Conservation (phyloP, 208 protist genomes). For the Trypanosoma rangeli region DNA sequence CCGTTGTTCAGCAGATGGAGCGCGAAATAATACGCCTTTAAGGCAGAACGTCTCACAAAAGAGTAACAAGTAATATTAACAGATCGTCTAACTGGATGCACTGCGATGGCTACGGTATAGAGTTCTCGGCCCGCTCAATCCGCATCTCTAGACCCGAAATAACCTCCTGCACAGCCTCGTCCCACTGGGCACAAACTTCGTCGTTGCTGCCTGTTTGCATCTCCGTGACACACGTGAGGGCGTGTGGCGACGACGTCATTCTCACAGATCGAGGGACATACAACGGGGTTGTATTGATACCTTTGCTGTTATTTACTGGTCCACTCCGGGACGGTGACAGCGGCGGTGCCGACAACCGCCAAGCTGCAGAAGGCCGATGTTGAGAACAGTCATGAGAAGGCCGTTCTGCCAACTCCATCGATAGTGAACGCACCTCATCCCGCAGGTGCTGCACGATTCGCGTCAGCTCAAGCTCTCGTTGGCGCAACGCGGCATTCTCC, state of each 20-base stretch:
- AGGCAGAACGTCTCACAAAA: neutral
- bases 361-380: neutral
- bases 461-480: slow-evolving; percentile 31
- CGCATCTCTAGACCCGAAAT: slow-evolving; percentile 11
- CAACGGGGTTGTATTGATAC: neutral
- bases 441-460: slow-evolving; percentile 20
- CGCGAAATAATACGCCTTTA: neutral
- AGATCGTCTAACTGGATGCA: neutral
- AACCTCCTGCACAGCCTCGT: slow-evolving; percentile 9
- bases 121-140: slow-evolving; percentile 1
- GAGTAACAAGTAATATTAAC: slow-evolving; percentile 1
- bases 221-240: neutral
- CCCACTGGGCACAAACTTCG: neutral
- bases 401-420: slow-evolving; percentile 29
- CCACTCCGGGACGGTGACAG: neutral
- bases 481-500: slow-evolving; percentile 15
- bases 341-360: neutral
- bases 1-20: no score
- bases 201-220: neutral
- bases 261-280: slow-evolving; percentile 18
- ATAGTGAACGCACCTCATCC: slow-evolving; percentile 36
- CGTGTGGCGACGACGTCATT: neutral
- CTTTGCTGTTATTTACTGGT: neutral
- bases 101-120: neutral
- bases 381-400: neutral